phyloP scores from a whole-genome alignment of 495 filamentous ascomycete genomes.

The Saxophila tyrrhenica region DNA sequence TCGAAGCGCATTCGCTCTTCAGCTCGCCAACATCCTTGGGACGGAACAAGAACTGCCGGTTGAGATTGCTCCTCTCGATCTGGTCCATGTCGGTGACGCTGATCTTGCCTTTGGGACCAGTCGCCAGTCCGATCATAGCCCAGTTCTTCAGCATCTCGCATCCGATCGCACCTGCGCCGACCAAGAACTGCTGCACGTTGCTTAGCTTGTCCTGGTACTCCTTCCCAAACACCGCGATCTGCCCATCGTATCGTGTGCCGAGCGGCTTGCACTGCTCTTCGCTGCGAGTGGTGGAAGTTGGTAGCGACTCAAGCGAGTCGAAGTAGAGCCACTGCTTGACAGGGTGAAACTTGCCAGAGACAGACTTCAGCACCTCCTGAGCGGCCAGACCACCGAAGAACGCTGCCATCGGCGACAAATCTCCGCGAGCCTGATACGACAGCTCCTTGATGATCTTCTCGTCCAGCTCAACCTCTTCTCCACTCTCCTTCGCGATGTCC shows the following conservation, averaged over 20 bases:
- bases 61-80: conserved; percentile 98
- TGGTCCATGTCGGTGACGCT: conserved; percentile 94
- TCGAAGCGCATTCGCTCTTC: conserved; percentile 92
- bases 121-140: conserved; percentile 94
- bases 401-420: conserved; percentile 82
- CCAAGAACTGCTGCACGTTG: conserved; percentile 82
- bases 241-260: conserved; percentile 82
- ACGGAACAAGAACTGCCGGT: conserved; percentile 94
- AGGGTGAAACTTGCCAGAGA: conserved; percentile 94
- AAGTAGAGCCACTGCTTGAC: conserved; percentile 93
- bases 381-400: conserved; percentile 93
- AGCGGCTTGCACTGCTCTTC: conserved; percentile 79
- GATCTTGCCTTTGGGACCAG: conserved; percentile 79
- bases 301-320: conserved; percentile 90
- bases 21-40: conserved; percentile 87
- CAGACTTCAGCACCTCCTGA: conserved; percentile 92
- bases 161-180: conserved; percentile 94
- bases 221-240: conserved; percentile 90
- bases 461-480: conserved; percentile 73
- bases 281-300: conserved; percentile 56
- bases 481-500: conserved; percentile 48
- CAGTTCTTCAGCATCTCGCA: conserved; percentile 99
- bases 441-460: conserved; percentile 89
- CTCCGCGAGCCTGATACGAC: conserved; percentile 89
- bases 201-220: conserved; percentile 89